phyloP scores from a whole-genome alignment of 169 alveolate species.

The Plasmodium fragile region DNA sequence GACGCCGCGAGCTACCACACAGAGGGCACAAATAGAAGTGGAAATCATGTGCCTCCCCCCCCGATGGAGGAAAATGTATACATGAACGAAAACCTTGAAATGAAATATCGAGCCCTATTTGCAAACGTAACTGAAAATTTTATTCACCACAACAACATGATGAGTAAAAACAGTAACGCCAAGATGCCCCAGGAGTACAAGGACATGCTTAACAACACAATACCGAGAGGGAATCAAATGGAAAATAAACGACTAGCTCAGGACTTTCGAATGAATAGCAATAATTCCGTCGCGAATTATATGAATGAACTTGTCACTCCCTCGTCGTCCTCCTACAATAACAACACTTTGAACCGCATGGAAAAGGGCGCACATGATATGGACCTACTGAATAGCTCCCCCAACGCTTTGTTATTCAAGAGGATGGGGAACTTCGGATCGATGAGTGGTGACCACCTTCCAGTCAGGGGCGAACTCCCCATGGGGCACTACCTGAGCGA shows the following conservation, averaged over 20 bases:
- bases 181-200: background rate
- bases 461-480: background rate
- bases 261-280: background rate
- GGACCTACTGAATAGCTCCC: background rate
- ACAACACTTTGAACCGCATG: slow-evolving; percentile 7
- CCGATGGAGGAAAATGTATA: background rate
- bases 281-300: background rate
- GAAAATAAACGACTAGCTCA: slow-evolving; percentile 11
- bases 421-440: background rate
- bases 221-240: background rate
- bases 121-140: slow-evolving; percentile 3
- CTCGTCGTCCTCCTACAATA: background rate
- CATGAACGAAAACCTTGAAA: slow-evolving; percentile 4
- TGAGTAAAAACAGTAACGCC: slow-evolving; percentile 7
- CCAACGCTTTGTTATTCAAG: background rate
- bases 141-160: background rate
- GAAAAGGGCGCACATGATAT: slow-evolving; percentile 12
- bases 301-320: background rate
- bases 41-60: background rate
- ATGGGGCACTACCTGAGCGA: background rate
- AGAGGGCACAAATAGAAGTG: background rate
- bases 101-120: background rate
- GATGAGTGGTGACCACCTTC: background rate
- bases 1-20: background rate
- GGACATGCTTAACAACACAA: slow-evolving; percentile 11